Evolutionary conservation across 441 rosid species (phyloP), one percentile per base, ranked within the genome.

Genomic region (Syzygium malaccense): DNA sequence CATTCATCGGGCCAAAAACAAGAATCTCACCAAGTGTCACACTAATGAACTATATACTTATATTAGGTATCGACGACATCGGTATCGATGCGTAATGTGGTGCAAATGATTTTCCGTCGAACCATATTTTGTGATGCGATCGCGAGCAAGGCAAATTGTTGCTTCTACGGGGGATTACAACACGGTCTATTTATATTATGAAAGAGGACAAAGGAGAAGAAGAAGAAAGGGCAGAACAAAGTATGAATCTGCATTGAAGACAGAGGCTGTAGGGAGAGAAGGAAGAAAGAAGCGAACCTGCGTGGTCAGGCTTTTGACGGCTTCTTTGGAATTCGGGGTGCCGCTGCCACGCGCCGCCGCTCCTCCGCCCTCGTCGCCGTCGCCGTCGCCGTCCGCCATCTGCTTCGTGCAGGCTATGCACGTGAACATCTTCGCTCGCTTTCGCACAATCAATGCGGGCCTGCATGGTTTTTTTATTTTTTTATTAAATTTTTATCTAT

Each of bases 261-360:
- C 37, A 28, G 49, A 75, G 53, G 14, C 3, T 33, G 33, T 62
- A 32, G 86, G 55, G 60, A 55, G 79, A 88, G 83, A 83, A 86
- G 68, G 56, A 80, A 78, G 86, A 68, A 87, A 66, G 62, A 68
- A 78, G 68, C 28, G 89, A 80, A 98, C 99, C 99, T 98, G 99
- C 66, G 98, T 86, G 86, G 99, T 98, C 89, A 98, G 96, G 98
- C 99, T 96, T 94, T 96, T 98, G 97, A 97, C 99, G 95, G 99
- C 97, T 92, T 98, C 99, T 92, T 95, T 98, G 14, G 98, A 93
- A 88, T 92, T 94, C 49, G 98, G 98, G 87, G 98, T 94, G 55
- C 92, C 92, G 93, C 94, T 93, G 11, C 98, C 99, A 93, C 99
- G 96, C 94, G 96, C 94, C 88, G 88, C 89, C 88, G 89, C 41